Percentiles rank a stretch among this genome's conserved stretches.
Evolutionary conservation across 345 rosid species (phyloP).

Genomic region (Linum tenue): DNA sequence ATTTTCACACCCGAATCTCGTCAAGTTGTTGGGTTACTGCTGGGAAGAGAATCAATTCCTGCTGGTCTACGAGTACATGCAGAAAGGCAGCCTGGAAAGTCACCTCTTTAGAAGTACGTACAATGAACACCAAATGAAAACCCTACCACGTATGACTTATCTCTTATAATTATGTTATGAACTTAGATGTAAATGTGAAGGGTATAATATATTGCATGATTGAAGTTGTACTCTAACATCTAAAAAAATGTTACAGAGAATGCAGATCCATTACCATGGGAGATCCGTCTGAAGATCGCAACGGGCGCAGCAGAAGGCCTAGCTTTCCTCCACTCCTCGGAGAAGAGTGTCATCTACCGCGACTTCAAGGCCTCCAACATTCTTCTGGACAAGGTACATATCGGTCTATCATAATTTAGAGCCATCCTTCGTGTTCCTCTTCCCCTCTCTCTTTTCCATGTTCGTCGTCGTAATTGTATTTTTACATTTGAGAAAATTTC

Average conservation of each 20-base stretch:
- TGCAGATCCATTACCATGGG: slow-evolving; percentile 54
- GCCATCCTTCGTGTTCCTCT: neutral
- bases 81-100: slow-evolving; percentile 66
- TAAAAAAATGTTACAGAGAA: slow-evolving; percentile 27
- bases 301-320: slow-evolving; percentile 80
- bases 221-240: no score
- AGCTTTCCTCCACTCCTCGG: slow-evolving; percentile 58
- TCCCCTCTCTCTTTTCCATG: neutral
- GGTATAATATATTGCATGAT: no score
- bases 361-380: slow-evolving; percentile 85
- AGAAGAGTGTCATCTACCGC: slow-evolving; percentile 73
- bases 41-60: slow-evolving; percentile 64
- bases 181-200: no score
- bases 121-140: neutral
- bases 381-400: slow-evolving; percentile 56
- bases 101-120: slow-evolving; percentile 64
- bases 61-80: slow-evolving; percentile 67
- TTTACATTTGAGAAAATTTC: neutral
- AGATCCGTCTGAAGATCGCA: slow-evolving; percentile 47
- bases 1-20: slow-evolving; percentile 73
- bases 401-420: neutral
- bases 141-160: no score
- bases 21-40: slow-evolving; percentile 73
- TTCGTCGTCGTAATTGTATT: neutral
- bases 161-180: neutral